Evolutionary conservation across 2,329 filamentous ascomycete genomes (phyloP), one percentile per base, ranked within the genome.

Genomic region (Colletotrichum spinosum): DNA sequence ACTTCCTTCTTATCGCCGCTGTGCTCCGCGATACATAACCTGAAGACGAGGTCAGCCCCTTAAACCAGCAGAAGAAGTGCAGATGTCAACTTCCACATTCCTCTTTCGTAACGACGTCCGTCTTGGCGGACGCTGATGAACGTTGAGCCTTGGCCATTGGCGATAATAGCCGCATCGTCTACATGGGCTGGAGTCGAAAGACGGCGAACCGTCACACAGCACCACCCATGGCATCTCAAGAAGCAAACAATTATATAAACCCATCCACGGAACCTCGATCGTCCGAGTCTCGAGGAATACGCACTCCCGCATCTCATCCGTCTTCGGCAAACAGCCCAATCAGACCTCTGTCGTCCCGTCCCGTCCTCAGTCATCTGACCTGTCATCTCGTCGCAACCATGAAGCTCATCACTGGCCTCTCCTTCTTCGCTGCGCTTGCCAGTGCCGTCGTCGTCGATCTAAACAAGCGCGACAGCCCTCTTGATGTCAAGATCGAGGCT

Each of bases 401-500:
- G 79, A 80, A 79, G 75, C 75, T 79, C 71, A 67, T 79, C 69
- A 54, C 73, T 44, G 70, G 73, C 64, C 53, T 80, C 65, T 70
- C 75, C 46, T 72, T 77, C 49, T 65, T 80, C 61, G 77, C 75
- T 64, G 72, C 78, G 54, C 54, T 78, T 62, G 78, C 74, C 51
- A 74, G 73, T 56, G 78, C 78, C 64, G 72, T 75, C 44, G 75
- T 77, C 41, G 64, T 78, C 52, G 69, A 73, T 57, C 63, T 73
- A 51, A 67, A 67, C 70, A 76, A 79, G 76, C 72, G 81, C 70
- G 71, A 78, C 71, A 71, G 77, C 67, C 78, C 80, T 58, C 73
- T 83, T 54, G 75, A 80, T 17, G 80, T 83, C 65, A 75, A 81
- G 71, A 78, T 86, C 60, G 75, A 83, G 72, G 76, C 81, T 69